Percentiles rank a stretch among this genome's conserved stretches.
phyloP scores from a whole-genome alignment of 1,284 basidiomycete genomes.

The Sanghuangporus sanghuang region DNA sequence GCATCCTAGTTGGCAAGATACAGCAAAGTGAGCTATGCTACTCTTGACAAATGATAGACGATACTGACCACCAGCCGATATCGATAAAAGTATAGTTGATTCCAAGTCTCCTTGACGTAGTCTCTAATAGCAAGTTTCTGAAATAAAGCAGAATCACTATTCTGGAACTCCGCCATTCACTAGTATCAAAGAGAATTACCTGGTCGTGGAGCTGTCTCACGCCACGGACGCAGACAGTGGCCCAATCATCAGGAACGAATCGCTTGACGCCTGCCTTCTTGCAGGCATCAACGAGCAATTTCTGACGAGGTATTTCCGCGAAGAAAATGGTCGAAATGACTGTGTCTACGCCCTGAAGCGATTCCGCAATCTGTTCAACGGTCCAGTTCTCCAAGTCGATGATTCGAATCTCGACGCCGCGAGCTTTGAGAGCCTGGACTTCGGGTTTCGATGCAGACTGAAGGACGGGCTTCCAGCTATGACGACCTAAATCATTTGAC shows the following conservation, averaged over 20 bases:
- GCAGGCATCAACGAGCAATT: slow-evolving; percentile 1
- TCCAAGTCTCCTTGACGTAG: slow-evolving; percentile 10
- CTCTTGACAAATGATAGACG: background rate
- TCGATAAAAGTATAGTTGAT: slow-evolving; percentile 18
- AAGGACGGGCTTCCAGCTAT: slow-evolving; percentile 13
- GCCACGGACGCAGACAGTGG: slow-evolving; percentile 8
- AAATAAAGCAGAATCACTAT: background rate
- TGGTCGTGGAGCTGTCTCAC: background rate
- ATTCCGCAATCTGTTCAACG: background rate
- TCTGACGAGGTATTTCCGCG: background rate
- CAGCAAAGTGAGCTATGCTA: slow-evolving; percentile 1
- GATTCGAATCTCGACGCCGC: slow-evolving; percentile 13
- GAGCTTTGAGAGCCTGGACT: slow-evolving; percentile 1
- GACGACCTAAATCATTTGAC: background rate
- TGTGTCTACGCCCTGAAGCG: slow-evolving; percentile 3
- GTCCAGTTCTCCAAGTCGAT: slow-evolving; percentile 1
- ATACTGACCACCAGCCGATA: slow-evolving; percentile 17
- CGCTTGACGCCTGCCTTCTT: slow-evolving; percentile 16
- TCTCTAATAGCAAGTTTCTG: slow-evolving; percentile 15
- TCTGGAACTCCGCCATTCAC: background rate
- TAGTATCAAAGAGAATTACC: background rate
- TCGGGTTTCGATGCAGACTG: slow-evolving; percentile 8
- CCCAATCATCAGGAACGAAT: slow-evolving; percentile 18
- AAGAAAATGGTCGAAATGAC: slow-evolving; percentile 7
- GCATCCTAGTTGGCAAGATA: slow-evolving; percentile 2